Percentiles rank a stretch among this genome's conserved stretches.
Conservation (phyloP, 1,139 yeast genomes). For the Suhomyces terraborum region DNA sequence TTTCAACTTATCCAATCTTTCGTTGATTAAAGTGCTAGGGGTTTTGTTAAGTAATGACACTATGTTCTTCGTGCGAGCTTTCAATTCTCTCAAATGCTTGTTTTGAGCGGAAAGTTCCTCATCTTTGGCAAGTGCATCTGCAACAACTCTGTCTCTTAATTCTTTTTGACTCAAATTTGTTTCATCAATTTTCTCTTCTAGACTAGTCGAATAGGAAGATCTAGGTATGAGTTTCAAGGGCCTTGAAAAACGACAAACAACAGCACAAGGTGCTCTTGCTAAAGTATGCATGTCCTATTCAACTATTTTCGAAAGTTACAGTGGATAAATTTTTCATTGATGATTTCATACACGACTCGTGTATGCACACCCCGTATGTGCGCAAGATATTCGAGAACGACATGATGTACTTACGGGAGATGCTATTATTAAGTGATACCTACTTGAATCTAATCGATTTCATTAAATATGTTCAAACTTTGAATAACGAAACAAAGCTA, state of each 20-base stretch:
- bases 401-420: no score
- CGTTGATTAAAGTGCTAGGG: slow-evolving; percentile 34
- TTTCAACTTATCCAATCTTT: slow-evolving; percentile 36
- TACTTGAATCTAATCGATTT: neutral
- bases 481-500: neutral
- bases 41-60: slow-evolving; percentile 39
- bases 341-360: neutral
- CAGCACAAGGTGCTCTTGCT: neutral
- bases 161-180: slow-evolving; percentile 28
- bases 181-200: slow-evolving; percentile 8
- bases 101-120: slow-evolving; percentile 43
- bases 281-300: neutral
- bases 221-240: neutral
- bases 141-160: slow-evolving; percentile 43
- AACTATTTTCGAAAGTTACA: neutral
- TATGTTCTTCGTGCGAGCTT: slow-evolving; percentile 28
- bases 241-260: neutral
- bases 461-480: neutral
- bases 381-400: no score
- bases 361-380: neutral
- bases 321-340: neutral
- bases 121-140: slow-evolving; percentile 49
- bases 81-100: slow-evolving; percentile 41
- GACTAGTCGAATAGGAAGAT: slow-evolving; percentile 8
- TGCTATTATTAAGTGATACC: neutral